A percentile compares a stretch with the other conserved stretches of the same genome.
phyloP scores from a whole-genome alignment of 73 alveolate genomes.

The Paramecium tetraurelia region DNA sequence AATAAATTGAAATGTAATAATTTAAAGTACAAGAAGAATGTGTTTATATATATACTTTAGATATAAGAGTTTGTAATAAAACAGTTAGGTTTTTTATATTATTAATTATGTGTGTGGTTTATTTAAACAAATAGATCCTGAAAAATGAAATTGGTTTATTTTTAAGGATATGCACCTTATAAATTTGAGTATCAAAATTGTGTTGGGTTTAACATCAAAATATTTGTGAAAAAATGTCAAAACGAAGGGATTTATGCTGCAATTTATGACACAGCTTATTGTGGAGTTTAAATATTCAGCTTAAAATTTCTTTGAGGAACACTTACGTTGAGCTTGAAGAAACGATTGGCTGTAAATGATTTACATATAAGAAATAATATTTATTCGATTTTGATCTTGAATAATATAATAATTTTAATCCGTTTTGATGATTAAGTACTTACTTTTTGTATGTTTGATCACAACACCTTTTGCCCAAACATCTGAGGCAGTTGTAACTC shows the following conservation, averaged over 20 bases:
- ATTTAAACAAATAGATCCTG: neutral
- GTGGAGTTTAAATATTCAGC: neutral
- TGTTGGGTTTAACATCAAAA: too few relatives aligned
- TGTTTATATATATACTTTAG: too few relatives aligned
- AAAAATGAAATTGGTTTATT: too few relatives aligned
- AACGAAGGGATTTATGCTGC: neutral
- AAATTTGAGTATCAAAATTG: neutral
- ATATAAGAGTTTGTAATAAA: too few relatives aligned
- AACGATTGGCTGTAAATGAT: neutral
- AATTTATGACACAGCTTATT: neutral
- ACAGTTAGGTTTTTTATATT: neutral
- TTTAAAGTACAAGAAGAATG: too few relatives aligned
- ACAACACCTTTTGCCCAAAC: conserved; percentile 5
- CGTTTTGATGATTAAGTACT: conserved; percentile 22
- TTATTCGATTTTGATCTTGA: neutral
- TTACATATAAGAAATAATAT: neutral
- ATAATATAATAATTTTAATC: neutral
- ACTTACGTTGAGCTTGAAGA: neutral
- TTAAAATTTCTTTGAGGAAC: too few relatives aligned
- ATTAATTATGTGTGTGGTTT: neutral
- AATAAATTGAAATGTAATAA: too few relatives aligned
- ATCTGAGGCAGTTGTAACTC: conserved; percentile 36
- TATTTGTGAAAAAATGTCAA: neutral
- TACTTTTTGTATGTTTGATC: conserved; percentile 1
- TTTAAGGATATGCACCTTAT: neutral